These are phyloP conservation scores for Taphrina communis DNA, from an alignment of 1,139 yeast genomes.

Conservation along the genomic window DNA sequence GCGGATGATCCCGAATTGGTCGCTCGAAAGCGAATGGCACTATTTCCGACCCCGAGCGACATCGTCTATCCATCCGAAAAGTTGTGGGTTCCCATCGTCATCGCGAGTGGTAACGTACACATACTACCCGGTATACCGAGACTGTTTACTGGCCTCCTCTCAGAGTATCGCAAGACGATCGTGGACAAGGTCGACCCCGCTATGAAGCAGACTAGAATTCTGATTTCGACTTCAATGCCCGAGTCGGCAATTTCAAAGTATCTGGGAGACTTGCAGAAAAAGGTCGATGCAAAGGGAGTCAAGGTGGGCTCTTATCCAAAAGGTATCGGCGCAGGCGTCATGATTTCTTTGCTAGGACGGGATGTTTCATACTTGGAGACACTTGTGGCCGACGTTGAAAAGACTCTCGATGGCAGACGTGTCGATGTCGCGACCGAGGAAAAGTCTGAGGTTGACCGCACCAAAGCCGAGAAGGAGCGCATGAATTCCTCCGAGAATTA, in stretches of 20 bases:
- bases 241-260: constrained; percentile 76
- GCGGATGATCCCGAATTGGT: constrained; percentile 57
- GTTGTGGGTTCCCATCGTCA: constrained; percentile 84
- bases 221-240: constrained; percentile 64
- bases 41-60: constrained; percentile 53
- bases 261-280: constrained; percentile 60
- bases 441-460: constrained; percentile 17
- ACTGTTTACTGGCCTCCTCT: constrained; percentile 64
- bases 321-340: constrained; percentile 60
- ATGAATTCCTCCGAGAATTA: constrained; percentile 19
- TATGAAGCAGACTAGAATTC: constrained; percentile 58
- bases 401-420: constrained; percentile 32
- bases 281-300: constrained; percentile 57
- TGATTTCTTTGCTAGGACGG: constrained; percentile 35
- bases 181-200: constrained; percentile 51
- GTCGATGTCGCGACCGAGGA: constrained; percentile 31
- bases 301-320: constrained; percentile 89
- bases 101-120: constrained; percentile 65
- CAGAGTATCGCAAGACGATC: constrained; percentile 53
- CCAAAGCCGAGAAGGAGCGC: constrained; percentile 35
- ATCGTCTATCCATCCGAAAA: constrained; percentile 63
- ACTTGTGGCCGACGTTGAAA: constrained; percentile 36
- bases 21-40: constrained; percentile 80
- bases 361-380: constrained; percentile 31
- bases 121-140: constrained; percentile 72